Base-by-base conservation (phyloP, 331 rosid genomes). In the Spiraea crenata region DNA sequence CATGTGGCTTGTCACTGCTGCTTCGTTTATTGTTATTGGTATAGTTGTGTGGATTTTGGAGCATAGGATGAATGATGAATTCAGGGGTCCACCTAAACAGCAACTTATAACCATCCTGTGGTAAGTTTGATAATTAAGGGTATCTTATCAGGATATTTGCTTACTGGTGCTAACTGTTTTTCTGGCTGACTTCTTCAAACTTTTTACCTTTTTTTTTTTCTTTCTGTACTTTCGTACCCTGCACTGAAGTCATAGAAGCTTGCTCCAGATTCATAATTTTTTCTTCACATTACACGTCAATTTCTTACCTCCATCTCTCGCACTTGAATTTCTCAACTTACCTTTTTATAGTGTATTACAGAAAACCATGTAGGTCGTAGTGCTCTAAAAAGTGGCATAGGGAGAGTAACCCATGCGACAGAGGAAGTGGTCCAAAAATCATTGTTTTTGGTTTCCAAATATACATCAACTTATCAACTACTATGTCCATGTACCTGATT, bases 51-150 rank as follows among this genome's bases (percentile, higher is more conserved):
- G 97, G 97, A 82, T 81, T 77, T 78, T 95, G 78, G 99, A 95
- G 85, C 97, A 95, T 82, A 84, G 96, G 69, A 83, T 85, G 41
- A 95, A 95, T 56, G 95, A 87, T 54, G 99, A 95, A 68, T 95
- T 95, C 84, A 85, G 97, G 72, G 99, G 99, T 73, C 79, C 97
- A 45, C 99, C 97, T 13, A 85, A 67, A 76, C 75, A 74, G 72
- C 99, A 91, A 84, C 38, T 89, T 44, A 82, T 91, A 65, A 95
- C 99, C 72, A 82, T 95, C 81, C 63, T 95, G 72, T 95, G 99
- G 99, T 95, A 69, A 82, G 97, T 84, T 83, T 75, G 77, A 73
- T 58, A 58, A 20, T 51, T 74, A 17, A 49, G 31, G 31, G 44
- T 41, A 34, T 74, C 47, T 62, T 72, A 56, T 69, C 55, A 54